Conservation (phyloP, 352 stramenopile species). For the Globisporangium megalacanthum region DNA sequence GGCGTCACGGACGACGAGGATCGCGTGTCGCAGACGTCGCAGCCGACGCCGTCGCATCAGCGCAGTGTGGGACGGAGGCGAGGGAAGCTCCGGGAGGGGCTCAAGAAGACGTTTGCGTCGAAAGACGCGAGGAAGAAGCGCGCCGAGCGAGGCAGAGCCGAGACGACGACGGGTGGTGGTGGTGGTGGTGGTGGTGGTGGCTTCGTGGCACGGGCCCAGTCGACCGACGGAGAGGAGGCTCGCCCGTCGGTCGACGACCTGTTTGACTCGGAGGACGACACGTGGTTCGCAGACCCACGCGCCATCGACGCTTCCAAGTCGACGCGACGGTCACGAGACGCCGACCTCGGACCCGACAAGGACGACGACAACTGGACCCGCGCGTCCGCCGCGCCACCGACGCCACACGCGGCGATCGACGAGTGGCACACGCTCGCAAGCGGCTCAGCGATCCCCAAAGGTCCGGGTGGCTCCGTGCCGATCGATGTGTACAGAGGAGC, state of each 20-base stretch:
- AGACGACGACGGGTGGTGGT: not conserved
- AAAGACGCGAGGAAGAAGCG: constrained; percentile 11
- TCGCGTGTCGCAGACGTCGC: not conserved
- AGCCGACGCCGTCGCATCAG: constrained; percentile 1
- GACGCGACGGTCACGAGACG: not conserved
- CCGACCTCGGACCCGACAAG: not conserved
- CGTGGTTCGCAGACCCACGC: constrained; percentile 53
- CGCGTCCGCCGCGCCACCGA: not conserved
- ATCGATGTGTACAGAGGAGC: constrained; percentile 8
- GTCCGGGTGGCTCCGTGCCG: constrained; percentile 1
- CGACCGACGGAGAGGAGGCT: not conserved
- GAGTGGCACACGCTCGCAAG: constrained; percentile 6
- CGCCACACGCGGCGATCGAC: constrained; percentile 1
- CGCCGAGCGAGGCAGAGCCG: not conserved
- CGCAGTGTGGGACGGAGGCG: not conserved
- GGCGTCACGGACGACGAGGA: constrained; percentile 1
- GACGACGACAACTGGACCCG: not conserved
- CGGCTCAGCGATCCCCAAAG: not conserved
- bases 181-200: not conserved
- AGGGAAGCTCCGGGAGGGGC: constrained; percentile 9
- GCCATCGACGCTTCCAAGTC: not conserved
- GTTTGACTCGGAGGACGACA: constrained; percentile 48
- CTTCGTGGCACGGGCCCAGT: not conserved
- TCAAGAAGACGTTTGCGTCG: constrained; percentile 15
- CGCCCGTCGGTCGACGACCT: constrained; percentile 14